Conservation (phyloP, 768 basidiomycete genomes). For the Lactarius sp. region DNA sequence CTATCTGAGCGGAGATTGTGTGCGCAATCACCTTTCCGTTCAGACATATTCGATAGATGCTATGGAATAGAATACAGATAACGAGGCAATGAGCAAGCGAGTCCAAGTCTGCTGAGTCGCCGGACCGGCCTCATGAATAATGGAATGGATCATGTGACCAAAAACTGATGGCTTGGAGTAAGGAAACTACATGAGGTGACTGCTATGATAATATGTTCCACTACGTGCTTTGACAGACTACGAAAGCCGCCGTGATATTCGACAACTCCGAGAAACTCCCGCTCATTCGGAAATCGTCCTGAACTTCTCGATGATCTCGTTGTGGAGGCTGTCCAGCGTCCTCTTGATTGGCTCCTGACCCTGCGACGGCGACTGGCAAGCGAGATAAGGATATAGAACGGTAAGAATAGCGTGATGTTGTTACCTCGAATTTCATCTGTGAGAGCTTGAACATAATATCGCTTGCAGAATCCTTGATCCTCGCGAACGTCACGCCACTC, state of each 20-base stretch:
- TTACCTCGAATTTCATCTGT: conserved; percentile 97
- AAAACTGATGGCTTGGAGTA: not conserved
- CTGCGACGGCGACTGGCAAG: conserved; percentile 76
- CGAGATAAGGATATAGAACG: conserved; percentile 3
- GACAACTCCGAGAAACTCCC: not conserved
- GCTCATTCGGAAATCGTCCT: conserved; percentile 72
- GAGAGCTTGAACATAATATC: conserved; percentile 97
- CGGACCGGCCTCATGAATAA: no score
- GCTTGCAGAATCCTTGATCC: conserved; percentile 78
- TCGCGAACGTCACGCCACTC: conserved; percentile 77
- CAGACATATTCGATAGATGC: conserved; percentile 54
- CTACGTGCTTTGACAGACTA: not conserved
- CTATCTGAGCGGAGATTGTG: not conserved
- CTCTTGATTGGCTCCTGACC: conserved; percentile 78
- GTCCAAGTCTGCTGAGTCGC: no score
- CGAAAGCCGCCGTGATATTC: not conserved
- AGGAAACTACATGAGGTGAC: not conserved
- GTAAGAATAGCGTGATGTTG: conserved; percentile 25
- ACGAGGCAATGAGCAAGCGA: not conserved
- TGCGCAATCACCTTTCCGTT: conserved; percentile 61
- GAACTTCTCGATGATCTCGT: conserved; percentile 92
- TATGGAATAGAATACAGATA: not conserved
- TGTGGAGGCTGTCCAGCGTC: conserved; percentile 75
- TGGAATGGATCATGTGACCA: not conserved
- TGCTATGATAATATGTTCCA: not conserved